phyloP scores from a whole-genome alignment of 2,329 filamentous ascomycete species.

The Aspergillus brasiliensis region DNA sequence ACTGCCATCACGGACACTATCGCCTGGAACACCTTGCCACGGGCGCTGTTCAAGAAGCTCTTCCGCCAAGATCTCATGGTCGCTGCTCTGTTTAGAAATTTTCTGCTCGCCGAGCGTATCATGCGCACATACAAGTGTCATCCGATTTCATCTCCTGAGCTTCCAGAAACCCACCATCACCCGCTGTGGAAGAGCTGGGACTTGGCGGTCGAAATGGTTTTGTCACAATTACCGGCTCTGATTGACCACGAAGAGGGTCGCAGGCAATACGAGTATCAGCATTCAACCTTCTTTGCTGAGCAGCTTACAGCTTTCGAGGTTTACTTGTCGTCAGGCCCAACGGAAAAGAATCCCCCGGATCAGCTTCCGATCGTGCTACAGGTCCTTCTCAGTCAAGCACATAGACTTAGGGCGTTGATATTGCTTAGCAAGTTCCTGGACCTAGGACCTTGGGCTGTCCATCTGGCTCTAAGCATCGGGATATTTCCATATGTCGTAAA shows the following conservation, averaged over 20 bases:
- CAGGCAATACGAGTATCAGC: slow-evolving; percentile 84
- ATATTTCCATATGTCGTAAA: slow-evolving; percentile 99
- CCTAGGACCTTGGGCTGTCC: slow-evolving; percentile 97
- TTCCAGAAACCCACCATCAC: slow-evolving; percentile 95
- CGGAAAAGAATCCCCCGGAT: slow-evolving; percentile 84
- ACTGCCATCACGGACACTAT: slow-evolving; percentile 99
- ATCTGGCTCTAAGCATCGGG: slow-evolving; percentile 92
- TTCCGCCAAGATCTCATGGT: slow-evolving; percentile 99
- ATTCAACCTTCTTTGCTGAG: slow-evolving; percentile 95
- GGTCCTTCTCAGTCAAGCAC: slow-evolving; percentile 92
- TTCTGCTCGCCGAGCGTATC: slow-evolving; percentile 88
- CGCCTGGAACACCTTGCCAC: slow-evolving; percentile 92
- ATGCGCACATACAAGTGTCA: slow-evolving; percentile 97
- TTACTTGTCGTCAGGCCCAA: slow-evolving; percentile 81
- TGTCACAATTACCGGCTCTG: slow-evolving; percentile 83
- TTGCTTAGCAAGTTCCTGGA: slow-evolving; percentile 91
- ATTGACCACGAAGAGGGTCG: slow-evolving; percentile 74
- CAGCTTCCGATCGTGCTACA: slow-evolving; percentile 95
- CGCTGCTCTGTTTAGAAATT: slow-evolving; percentile 95
- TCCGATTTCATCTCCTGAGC: slow-evolving; percentile 83
- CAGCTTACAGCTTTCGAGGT: slow-evolving; percentile 97
- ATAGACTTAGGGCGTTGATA: slow-evolving; percentile 86
- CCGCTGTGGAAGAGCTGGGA: slow-evolving; percentile 98
- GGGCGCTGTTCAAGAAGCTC: slow-evolving; percentile 90
- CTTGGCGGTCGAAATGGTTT: slow-evolving; percentile 89